Conservation (phyloP, 2,329 filamentous ascomycete genomes). For the Cladosporium sp. region DNA sequence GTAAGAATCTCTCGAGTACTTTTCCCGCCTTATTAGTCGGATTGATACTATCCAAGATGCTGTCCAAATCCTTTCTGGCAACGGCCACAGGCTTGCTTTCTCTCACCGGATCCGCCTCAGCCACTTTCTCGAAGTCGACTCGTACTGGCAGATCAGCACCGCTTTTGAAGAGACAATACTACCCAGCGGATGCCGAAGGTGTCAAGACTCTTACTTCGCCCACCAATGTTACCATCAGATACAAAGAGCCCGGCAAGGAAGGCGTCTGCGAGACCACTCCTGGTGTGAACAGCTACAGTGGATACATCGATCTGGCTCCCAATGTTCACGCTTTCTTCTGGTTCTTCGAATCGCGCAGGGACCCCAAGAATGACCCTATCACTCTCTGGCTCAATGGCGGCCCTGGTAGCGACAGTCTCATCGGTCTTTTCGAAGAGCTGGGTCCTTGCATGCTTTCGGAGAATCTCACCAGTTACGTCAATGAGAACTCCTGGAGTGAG, state of each 20-base stretch:
- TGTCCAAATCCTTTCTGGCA: slow-evolving; percentile 10
- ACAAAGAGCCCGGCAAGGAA: slow-evolving; percentile 53
- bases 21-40: neutral
- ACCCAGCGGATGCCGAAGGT: slow-evolving; percentile 45
- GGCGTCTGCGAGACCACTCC: slow-evolving; percentile 56
- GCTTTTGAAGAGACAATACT: slow-evolving; percentile 29
- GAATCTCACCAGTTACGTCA: slow-evolving; percentile 42
- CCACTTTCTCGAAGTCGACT: slow-evolving; percentile 11
- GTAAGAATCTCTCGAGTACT: neutral
- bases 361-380: slow-evolving; percentile 58
- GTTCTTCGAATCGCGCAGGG: slow-evolving; percentile 63
- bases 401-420: slow-evolving; percentile 57
- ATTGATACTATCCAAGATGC: neutral
- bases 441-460: slow-evolving; percentile 46
- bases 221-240: slow-evolving; percentile 50
- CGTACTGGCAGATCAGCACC: slow-evolving; percentile 8
- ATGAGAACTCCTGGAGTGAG: slow-evolving; percentile 63
- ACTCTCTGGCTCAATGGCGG: slow-evolving; percentile 64
- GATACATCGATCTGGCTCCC: slow-evolving; percentile 39
- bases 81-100: slow-evolving; percentile 12
- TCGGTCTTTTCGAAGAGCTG: slow-evolving; percentile 54
- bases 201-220: slow-evolving; percentile 49
- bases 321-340: slow-evolving; percentile 58
- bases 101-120: slow-evolving; percentile 1
- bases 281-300: slow-evolving; percentile 54